Conservation (phyloP, 768 basidiomycete species). For the Kondoa subrosea region DNA sequence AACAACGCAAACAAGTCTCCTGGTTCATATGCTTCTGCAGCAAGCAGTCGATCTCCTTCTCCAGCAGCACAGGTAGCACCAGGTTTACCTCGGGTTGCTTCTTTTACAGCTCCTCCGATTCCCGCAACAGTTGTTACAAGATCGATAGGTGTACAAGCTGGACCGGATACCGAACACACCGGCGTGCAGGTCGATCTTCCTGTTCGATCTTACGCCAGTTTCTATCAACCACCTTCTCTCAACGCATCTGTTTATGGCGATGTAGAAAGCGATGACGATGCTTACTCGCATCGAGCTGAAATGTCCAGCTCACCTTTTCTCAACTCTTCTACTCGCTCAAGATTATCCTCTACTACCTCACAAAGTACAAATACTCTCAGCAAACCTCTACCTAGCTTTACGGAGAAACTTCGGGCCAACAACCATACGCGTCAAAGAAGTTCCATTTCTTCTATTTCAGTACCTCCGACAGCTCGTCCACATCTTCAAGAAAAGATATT, state of each 20-base stretch:
- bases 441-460: not conserved
- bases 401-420: not conserved
- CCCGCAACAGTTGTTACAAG: not conserved
- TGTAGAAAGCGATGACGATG: not conserved
- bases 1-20: not conserved
- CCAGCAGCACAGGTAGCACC: not conserved
- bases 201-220: not conserved
- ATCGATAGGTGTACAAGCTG: not conserved
- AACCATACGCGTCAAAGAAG: not conserved
- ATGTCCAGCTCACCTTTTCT: not conserved
- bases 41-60: not conserved
- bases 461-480: not conserved
- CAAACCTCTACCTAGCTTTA: not conserved
- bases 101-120: not conserved
- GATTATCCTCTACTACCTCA: not conserved
- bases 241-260: not conserved
- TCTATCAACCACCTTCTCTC: not conserved
- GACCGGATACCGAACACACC: not conserved
- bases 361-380: not conserved
- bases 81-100: not conserved
- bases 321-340: not conserved
- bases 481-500: not conserved
- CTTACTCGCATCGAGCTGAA: too few relatives aligned
- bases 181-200: not conserved
- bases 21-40: not conserved